Evolutionary conservation across 225 moss, liverwort and hornwort species (phyloP).

Genomic region (Sphagnum contortum): DNA sequence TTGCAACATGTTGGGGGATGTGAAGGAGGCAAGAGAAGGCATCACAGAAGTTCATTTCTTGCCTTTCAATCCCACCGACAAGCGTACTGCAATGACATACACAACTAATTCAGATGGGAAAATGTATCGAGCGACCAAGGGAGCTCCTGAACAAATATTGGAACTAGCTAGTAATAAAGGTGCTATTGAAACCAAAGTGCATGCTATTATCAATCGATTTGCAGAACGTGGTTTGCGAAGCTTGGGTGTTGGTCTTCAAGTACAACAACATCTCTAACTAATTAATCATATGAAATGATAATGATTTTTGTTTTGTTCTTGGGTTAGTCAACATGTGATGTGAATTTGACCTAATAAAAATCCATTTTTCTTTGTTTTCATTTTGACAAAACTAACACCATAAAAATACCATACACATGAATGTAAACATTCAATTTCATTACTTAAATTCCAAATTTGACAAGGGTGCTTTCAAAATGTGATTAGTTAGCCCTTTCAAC

Average conservation of each 20-base stretch:
- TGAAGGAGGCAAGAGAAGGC: slow-evolving; percentile 47
- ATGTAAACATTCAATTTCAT: too few relatives aligned
- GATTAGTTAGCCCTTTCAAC: too few relatives aligned
- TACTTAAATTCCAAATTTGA: too few relatives aligned
- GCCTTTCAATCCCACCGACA: slow-evolving; percentile 60
- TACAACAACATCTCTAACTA: slow-evolving; percentile 8
- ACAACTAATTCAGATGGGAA: slow-evolving; percentile 32
- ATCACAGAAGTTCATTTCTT: slow-evolving; percentile 57
- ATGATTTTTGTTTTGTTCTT: too few relatives aligned
- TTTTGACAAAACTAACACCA: too few relatives aligned
- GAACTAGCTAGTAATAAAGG: slow-evolving; percentile 38
- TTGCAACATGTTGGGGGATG: slow-evolving; percentile 42
- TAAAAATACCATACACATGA: too few relatives aligned
- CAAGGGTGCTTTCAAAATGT: too few relatives aligned
- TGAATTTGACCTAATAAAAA: too few relatives aligned
- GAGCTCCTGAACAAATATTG: slow-evolving; percentile 69
- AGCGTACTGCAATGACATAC: slow-evolving; percentile 50
- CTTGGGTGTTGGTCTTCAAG: slow-evolving; percentile 66
- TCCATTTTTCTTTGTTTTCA: too few relatives aligned
- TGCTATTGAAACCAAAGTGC: slow-evolving; percentile 43
- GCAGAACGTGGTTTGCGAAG: slow-evolving; percentile 67
- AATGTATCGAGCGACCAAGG: slow-evolving; percentile 70
- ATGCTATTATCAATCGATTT: slow-evolving; percentile 53
- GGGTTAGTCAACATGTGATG: too few relatives aligned
- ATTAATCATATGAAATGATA: not conserved